Percentiles rank a stretch among this genome's conserved stretches.
These are phyloP conservation scores for Nakazawaea ishiwadae DNA, from an alignment of 805 yeast genomes.

Conservation along the genomic window DNA sequence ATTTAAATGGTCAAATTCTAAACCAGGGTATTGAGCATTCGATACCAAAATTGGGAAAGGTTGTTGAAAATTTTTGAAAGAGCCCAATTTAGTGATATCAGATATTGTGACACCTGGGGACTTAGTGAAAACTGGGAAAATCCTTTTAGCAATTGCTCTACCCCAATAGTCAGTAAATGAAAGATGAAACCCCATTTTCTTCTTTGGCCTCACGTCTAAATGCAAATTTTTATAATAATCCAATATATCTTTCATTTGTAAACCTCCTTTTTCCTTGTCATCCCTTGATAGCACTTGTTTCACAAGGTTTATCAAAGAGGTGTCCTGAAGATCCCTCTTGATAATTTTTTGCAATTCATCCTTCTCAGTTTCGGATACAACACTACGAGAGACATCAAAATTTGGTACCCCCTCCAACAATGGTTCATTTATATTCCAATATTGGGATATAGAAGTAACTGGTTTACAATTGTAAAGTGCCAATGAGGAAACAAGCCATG, in stretches of 20 bases:
- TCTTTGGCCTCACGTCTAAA: slow-evolving; percentile 47
- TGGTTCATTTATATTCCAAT: slow-evolving; percentile 42
- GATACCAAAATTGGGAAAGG: slow-evolving; percentile 48
- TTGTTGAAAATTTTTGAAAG: slow-evolving; percentile 33
- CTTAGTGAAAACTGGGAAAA: slow-evolving; percentile 33
- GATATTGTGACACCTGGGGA: slow-evolving; percentile 35
- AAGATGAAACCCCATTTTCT: slow-evolving; percentile 45
- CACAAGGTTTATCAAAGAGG: neutral
- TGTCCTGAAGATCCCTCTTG: neutral
- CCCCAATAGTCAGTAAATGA: slow-evolving; percentile 72
- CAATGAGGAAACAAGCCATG: slow-evolving; percentile 59
- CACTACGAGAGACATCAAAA: slow-evolving; percentile 29
- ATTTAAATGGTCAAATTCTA: slow-evolving; percentile 24
- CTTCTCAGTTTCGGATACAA: neutral
- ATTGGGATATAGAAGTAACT: slow-evolving; percentile 21
- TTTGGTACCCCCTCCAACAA: slow-evolving; percentile 55
- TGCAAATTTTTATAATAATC: slow-evolving; percentile 50
- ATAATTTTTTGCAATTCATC: neutral
- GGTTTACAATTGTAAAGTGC: slow-evolving; percentile 33
- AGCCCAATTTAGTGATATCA: slow-evolving; percentile 28
- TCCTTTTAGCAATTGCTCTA: slow-evolving; percentile 46
- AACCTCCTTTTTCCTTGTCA: neutral
- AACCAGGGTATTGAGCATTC: slow-evolving; percentile 32
- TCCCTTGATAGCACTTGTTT: neutral
- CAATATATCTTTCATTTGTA: slow-evolving; percentile 26